Percentiles rank a stretch among this genome's conserved stretches.
These are phyloP conservation scores for Ligustrum vulgare DNA, from an alignment of 257 asterid species.

Conservation along the genomic window DNA sequence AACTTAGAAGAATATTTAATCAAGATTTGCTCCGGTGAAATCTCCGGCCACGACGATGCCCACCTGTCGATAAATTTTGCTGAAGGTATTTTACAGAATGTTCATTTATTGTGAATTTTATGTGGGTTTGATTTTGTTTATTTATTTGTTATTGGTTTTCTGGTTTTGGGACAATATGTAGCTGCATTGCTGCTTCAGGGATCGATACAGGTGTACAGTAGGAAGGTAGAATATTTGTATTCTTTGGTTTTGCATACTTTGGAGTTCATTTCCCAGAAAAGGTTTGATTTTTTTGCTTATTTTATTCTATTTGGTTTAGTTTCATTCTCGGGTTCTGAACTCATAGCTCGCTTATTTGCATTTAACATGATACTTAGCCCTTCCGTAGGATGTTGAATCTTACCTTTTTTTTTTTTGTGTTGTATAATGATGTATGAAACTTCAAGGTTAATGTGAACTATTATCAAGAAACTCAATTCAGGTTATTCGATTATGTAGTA, in stretches of 20 bases:
- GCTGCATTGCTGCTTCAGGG: conserved; percentile 99
- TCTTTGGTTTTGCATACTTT: conserved; percentile 85
- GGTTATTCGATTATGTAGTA: background rate
- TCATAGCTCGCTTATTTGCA: background rate
- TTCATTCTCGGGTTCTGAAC: conserved; percentile 7
- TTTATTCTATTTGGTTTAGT: background rate
- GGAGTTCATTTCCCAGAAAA: conserved; percentile 82
- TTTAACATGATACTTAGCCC: background rate
- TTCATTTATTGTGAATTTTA: background rate
- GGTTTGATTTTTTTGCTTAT: conserved; percentile 44
- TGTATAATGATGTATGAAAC: background rate
- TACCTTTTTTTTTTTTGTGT: background rate
- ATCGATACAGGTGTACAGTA: conserved; percentile 91
- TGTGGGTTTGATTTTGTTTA: background rate
- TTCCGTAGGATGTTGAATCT: background rate
- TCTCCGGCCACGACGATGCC: conserved; percentile 49
- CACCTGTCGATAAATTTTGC: conserved; percentile 68
- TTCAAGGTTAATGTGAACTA: background rate
- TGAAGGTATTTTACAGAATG: conserved; percentile 51
- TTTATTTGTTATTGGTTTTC: background rate
- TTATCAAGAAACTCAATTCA: background rate
- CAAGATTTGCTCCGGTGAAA: conserved; percentile 84
- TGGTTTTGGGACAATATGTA: conserved; percentile 36
- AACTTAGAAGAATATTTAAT: conserved; percentile 81
- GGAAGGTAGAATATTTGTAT: conserved; percentile 93